These are phyloP conservation scores for Ogataea nitratoaversa DNA, from an alignment of 805 yeast species.

Conservation along the genomic window DNA sequence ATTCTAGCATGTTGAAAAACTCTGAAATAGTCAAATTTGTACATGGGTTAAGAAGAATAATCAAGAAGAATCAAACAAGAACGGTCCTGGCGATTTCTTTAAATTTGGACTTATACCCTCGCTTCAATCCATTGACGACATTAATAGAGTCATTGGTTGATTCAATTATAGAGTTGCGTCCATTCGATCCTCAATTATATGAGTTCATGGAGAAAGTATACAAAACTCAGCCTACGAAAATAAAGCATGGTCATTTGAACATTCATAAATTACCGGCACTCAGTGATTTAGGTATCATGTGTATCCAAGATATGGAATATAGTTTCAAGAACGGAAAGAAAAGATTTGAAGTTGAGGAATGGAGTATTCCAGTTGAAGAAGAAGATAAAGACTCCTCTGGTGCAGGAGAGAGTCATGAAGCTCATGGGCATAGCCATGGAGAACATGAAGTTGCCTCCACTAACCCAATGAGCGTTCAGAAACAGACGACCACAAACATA, in stretches of 20 bases:
- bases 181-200: constrained; percentile 72
- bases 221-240: constrained; percentile 65
- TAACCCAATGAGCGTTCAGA: constrained; percentile 4
- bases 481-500: constrained; percentile 3
- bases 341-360: constrained; percentile 81
- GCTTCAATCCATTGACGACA: constrained; percentile 42
- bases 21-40: constrained; percentile 54
- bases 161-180: constrained; percentile 68
- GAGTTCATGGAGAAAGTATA: constrained; percentile 65
- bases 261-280: constrained; percentile 67
- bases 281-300: constrained; percentile 78
- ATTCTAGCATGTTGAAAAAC: constrained; percentile 33
- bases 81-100: constrained; percentile 51
- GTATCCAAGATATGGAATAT: constrained; percentile 65
- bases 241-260: constrained; percentile 84
- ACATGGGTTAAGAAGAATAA: constrained; percentile 51
- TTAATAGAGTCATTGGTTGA: constrained; percentile 60
- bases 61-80: constrained; percentile 38
- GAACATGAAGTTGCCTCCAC: constrained; percentile 1
- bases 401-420: background rate
- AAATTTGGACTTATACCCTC: constrained; percentile 63
- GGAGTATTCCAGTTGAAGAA: constrained; percentile 97
- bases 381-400: constrained; percentile 40
- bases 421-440: background rate
- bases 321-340: constrained; percentile 83